These are phyloP conservation scores for Wickerhamiella kurtzmanii DNA, from an alignment of 805 yeast species.

Conservation along the genomic window DNA sequence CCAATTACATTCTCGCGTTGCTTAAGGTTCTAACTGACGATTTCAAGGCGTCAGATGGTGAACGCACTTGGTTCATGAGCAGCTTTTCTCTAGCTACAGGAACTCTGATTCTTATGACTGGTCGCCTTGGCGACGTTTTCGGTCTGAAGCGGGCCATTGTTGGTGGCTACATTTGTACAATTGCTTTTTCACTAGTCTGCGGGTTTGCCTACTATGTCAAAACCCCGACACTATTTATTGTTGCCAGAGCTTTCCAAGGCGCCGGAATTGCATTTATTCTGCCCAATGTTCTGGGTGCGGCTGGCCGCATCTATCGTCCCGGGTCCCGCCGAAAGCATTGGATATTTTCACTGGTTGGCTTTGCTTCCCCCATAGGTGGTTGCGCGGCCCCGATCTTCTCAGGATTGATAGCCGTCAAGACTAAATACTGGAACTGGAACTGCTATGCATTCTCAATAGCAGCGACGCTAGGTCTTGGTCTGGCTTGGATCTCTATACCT, in stretches of 20 bases:
- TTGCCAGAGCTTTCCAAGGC: constrained; percentile 51
- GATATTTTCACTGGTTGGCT: constrained; percentile 45
- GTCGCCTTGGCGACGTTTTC: constrained; percentile 58
- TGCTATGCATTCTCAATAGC: constrained; percentile 33
- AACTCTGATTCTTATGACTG: constrained; percentile 55
- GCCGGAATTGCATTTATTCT: constrained; percentile 46
- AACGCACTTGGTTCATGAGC: constrained; percentile 52
- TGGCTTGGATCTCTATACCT: constrained; percentile 14
- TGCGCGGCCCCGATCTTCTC: constrained; percentile 39
- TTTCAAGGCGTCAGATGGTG: constrained; percentile 20
- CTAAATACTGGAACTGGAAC: constrained; percentile 24
- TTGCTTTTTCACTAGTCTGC: constrained; percentile 44
- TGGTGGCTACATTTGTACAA: constrained; percentile 42
- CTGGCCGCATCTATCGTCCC: constrained; percentile 27
- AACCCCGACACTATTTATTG: constrained; percentile 19
- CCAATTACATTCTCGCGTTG: constrained; percentile 16
- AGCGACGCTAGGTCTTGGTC: constrained; percentile 4
- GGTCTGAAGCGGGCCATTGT: constrained; percentile 45
- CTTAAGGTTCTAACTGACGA: constrained; percentile 23
- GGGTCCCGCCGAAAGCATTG: constrained; percentile 33
- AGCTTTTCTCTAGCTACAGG: constrained; percentile 61
- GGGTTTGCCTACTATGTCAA: constrained; percentile 43
- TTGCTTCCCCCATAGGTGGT: constrained; percentile 52
- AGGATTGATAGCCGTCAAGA: constrained; percentile 15
- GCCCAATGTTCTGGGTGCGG: constrained; percentile 49